Evolutionary conservation across 2,329 filamentous ascomycete species (phyloP).

Genomic region (Scleromitrula shiraiana): DNA sequence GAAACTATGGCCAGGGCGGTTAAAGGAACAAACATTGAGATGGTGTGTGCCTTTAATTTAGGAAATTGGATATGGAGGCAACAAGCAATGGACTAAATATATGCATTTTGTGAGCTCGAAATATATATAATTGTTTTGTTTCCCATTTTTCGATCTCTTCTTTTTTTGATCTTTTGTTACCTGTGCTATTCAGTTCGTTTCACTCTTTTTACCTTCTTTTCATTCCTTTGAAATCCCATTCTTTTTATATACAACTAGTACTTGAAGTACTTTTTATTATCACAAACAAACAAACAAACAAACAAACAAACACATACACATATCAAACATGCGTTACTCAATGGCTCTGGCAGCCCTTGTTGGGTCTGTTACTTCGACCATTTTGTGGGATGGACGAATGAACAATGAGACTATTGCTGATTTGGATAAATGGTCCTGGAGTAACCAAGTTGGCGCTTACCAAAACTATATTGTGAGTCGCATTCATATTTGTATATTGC

Average conservation of each 20-base stretch:
- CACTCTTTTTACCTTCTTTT: slow-evolving; percentile 1
- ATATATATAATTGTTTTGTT: neutral
- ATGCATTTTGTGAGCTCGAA: neutral
- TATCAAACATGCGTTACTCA: slow-evolving; percentile 26
- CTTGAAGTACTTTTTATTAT: slow-evolving; percentile 5
- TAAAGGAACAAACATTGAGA: slow-evolving; percentile 1
- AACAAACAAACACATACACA: too few species aligned
- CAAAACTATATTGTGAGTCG: slow-evolving; percentile 58
- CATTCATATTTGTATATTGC: neutral
- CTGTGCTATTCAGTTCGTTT: slow-evolving; percentile 10
- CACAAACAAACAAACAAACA: neutral
- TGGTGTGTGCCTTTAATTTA: slow-evolving; percentile 5
- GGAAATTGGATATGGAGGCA: slow-evolving; percentile 5
- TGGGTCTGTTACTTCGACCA: slow-evolving; percentile 32
- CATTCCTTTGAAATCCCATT: neutral
- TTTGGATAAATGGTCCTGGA: slow-evolving; percentile 56
- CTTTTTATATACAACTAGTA: neutral
- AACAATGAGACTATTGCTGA: slow-evolving; percentile 49
- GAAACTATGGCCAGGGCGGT: neutral
- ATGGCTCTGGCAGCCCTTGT: slow-evolving; percentile 18
- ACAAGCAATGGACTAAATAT: neutral
- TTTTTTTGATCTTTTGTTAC: neutral
- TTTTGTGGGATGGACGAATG: slow-evolving; percentile 60
- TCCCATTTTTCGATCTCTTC: neutral
- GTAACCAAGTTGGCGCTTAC: slow-evolving; percentile 61